These are phyloP conservation scores for Delitschia confertaspora DNA, from an alignment of 495 filamentous ascomycete genomes.

Conservation along the genomic window DNA sequence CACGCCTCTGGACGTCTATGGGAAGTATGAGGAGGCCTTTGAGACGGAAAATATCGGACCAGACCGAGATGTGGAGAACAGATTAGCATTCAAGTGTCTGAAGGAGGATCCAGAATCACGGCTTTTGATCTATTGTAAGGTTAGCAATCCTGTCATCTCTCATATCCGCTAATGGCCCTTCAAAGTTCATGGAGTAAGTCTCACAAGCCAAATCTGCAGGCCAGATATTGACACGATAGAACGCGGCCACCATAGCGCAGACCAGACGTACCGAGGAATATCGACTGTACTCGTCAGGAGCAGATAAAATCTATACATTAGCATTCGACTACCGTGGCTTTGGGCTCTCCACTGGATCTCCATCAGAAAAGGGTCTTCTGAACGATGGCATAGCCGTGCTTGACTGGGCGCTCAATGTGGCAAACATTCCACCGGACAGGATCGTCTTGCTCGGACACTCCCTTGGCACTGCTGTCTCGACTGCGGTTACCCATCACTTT, in stretches of 20 bases:
- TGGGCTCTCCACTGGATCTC: constrained; percentile 27
- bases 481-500: constrained; percentile 22
- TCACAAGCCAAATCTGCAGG: background rate
- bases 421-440: constrained; percentile 23
- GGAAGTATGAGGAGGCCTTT: constrained; percentile 46
- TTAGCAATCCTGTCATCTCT: background rate
- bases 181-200: constrained; percentile 22
- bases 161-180: background rate
- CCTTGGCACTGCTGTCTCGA: constrained; percentile 30
- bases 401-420: constrained; percentile 44
- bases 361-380: constrained; percentile 27
- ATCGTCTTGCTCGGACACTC: constrained; percentile 32
- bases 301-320: constrained; percentile 51
- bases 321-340: constrained; percentile 39
- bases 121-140: constrained; percentile 43
- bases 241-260: constrained; percentile 58
- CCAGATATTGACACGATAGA: constrained; percentile 39
- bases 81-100: constrained; percentile 50
- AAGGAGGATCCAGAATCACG: constrained; percentile 51
- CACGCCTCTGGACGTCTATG: constrained; percentile 55
- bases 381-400: constrained; percentile 49
- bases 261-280: constrained; percentile 53
- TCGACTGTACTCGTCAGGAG: constrained; percentile 51
- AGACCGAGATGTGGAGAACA: constrained; percentile 46
- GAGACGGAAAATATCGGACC: constrained; percentile 43